phyloP scores from a whole-genome alignment of 371 early-diverging fungal genomes.

The Syncephalastrum racemosum region DNA sequence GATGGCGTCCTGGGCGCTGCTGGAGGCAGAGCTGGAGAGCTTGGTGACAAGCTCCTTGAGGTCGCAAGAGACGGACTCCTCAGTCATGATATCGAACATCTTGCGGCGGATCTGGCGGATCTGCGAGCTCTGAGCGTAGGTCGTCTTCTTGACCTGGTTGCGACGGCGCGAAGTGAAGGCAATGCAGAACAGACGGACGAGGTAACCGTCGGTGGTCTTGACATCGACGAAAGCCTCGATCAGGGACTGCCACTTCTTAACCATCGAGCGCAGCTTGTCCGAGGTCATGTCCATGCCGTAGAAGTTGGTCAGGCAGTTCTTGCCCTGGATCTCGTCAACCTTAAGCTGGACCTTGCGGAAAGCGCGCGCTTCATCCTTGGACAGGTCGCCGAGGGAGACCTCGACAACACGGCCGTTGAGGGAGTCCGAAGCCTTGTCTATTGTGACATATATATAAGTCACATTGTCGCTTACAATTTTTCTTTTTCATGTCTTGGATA shows the following conservation, averaged over 20 bases:
- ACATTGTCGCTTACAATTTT: background rate
- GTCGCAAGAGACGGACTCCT: slow-evolving; percentile 89
- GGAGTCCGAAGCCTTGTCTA: slow-evolving; percentile 94
- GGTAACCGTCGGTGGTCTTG: slow-evolving; percentile 99
- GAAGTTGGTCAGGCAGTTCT: slow-evolving; percentile 99
- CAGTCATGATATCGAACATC: slow-evolving; percentile 98
- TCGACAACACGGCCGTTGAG: slow-evolving; percentile 98
- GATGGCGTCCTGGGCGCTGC: slow-evolving; percentile 68
- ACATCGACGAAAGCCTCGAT: slow-evolving; percentile 99
- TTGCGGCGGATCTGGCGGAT: slow-evolving; percentile 99
- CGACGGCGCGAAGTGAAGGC: slow-evolving; percentile 98
- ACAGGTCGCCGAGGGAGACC: slow-evolving; percentile 97
- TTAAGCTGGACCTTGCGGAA: slow-evolving; percentile 99
- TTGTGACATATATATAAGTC: background rate
- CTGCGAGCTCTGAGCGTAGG: slow-evolving; percentile 97
- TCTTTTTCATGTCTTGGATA: background rate
- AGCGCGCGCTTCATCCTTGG: slow-evolving; percentile 92
- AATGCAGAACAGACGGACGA: slow-evolving; percentile 97
- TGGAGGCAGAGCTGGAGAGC: slow-evolving; percentile 73
- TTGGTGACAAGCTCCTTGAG: slow-evolving; percentile 97
- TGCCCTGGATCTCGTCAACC: slow-evolving; percentile 98
- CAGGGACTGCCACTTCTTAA: slow-evolving; percentile 99
- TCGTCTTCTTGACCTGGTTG: slow-evolving; percentile 98
- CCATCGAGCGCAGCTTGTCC: slow-evolving; percentile 99
- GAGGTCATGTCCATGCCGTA: slow-evolving; percentile 99